Percentiles rank a stretch among this genome's conserved stretches.
Conservation (phyloP, 306 rosid genomes). For the Pterocarpus santalinus region DNA sequence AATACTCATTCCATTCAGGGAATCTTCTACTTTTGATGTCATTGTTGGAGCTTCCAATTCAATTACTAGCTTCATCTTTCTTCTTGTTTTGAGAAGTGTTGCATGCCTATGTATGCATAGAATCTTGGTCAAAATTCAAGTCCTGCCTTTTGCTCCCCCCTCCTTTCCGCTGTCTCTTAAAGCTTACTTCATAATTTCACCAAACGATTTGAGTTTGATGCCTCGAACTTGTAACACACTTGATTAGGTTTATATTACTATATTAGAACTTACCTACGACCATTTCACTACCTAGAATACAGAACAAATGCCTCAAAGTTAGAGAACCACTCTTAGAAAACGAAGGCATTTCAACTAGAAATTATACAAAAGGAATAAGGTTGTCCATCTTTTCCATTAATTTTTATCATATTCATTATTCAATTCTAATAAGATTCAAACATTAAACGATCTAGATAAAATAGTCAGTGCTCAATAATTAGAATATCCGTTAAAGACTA, state of each 20-base stretch:
- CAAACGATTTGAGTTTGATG: constrained; percentile 2
- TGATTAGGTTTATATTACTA: not conserved
- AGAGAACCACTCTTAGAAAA: constrained; percentile 22
- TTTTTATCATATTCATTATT: not conserved
- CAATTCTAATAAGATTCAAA: not conserved
- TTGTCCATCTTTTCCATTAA: not conserved
- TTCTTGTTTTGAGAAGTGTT: constrained; percentile 40
- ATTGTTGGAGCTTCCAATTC: constrained; percentile 40
- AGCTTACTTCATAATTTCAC: constrained; percentile 34
- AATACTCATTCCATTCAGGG: constrained; percentile 41
- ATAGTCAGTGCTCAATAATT: constrained; percentile 7
- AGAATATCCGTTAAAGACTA: not conserved
- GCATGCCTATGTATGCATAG: constrained; percentile 39
- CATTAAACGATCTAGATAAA: not conserved
- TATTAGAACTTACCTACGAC: not conserved
- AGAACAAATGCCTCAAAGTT: constrained; percentile 25
- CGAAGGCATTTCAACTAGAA: not conserved
- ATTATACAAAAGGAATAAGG: not conserved
- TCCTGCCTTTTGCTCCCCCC: constrained; percentile 40
- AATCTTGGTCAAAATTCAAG: constrained; percentile 55
- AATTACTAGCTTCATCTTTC: constrained; percentile 11
- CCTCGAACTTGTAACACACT: constrained; percentile 29
- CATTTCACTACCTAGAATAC: not conserved
- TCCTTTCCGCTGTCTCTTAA: constrained; percentile 47
- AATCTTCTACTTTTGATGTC: constrained; percentile 52